Conservation (phyloP, 208 protist species). For the Porcisia hertigi region DNA sequence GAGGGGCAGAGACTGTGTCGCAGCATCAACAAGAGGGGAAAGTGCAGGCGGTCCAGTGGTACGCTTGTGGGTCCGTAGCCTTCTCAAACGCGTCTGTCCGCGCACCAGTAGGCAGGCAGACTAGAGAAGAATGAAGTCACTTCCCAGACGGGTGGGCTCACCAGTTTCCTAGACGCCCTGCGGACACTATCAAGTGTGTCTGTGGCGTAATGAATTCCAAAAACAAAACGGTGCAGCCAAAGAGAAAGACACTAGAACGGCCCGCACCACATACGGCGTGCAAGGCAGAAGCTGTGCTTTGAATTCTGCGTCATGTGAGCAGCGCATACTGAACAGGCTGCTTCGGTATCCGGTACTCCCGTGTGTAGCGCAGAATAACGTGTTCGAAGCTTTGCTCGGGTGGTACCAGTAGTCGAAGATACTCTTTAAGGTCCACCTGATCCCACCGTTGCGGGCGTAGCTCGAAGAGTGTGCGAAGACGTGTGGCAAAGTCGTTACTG, state of each 20-base stretch:
- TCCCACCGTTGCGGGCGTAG: constrained; percentile 51
- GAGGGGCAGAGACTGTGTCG: background rate
- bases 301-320: constrained; percentile 23
- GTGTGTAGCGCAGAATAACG: constrained; percentile 52
- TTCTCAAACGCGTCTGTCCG: background rate
- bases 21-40: background rate
- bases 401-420: constrained; percentile 56
- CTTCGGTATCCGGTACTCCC: constrained; percentile 67
- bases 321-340: constrained; percentile 55
- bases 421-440: constrained; percentile 43
- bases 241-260: background rate
- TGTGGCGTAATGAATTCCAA: background rate
- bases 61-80: background rate
- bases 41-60: background rate
- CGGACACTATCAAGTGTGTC: background rate
- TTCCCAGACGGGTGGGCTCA: background rate
- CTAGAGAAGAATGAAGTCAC: background rate
- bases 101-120: background rate
- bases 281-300: background rate
- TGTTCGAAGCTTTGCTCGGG: constrained; percentile 53
- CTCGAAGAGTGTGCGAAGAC: constrained; percentile 59
- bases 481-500: constrained; percentile 32
- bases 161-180: background rate
- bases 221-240: too few species aligned
- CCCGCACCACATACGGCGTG: background rate